These are phyloP conservation scores for Eragrostis nindensis DNA, from an alignment of 176 grass and related monocot genomes.

Conservation along the genomic window DNA sequence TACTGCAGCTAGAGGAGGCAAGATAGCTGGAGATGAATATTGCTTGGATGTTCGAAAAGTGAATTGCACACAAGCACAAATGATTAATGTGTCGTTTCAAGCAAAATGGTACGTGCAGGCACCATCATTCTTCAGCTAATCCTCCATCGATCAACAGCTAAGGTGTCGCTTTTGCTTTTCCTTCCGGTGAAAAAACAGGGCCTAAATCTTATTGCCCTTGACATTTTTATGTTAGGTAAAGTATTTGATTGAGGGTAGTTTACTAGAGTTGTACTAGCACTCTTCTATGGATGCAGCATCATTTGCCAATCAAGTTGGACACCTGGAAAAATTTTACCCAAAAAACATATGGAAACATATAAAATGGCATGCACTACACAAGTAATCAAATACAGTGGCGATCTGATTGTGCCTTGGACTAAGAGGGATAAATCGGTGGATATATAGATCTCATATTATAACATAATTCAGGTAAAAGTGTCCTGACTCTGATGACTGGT, in stretches of 20 bases:
- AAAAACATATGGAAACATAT: not conserved
- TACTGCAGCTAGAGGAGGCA: conserved; percentile 2
- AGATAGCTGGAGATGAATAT: not conserved
- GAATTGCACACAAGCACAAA: conserved; percentile 21
- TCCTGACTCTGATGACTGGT: not conserved
- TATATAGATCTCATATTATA: not conserved
- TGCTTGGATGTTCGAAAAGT: conserved; percentile 6
- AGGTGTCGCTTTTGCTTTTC: conserved; percentile 47
- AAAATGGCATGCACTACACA: too few relatives aligned
- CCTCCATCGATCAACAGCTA: conserved; percentile 34
- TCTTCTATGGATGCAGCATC: conserved; percentile 9
- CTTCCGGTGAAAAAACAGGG: conserved; percentile 28
- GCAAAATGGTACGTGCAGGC: conserved; percentile 28
- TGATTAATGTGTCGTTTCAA: conserved; percentile 31
- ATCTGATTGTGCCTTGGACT: not conserved
- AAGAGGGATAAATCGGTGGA: not conserved
- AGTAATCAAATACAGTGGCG: not conserved
- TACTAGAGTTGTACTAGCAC: conserved; percentile 2
- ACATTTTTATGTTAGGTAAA: conserved; percentile 14
- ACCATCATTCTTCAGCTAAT: conserved; percentile 41
- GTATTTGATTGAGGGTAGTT: conserved; percentile 39
- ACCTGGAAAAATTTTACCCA: not conserved
- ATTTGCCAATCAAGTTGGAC: conserved; percentile 5
- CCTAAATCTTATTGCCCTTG: conserved; percentile 22
- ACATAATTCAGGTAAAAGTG: not conserved